Percentiles rank a stretch among this genome's conserved stretches.
Conservation (phyloP, 345 rosid genomes). For the Clausena lansium region DNA sequence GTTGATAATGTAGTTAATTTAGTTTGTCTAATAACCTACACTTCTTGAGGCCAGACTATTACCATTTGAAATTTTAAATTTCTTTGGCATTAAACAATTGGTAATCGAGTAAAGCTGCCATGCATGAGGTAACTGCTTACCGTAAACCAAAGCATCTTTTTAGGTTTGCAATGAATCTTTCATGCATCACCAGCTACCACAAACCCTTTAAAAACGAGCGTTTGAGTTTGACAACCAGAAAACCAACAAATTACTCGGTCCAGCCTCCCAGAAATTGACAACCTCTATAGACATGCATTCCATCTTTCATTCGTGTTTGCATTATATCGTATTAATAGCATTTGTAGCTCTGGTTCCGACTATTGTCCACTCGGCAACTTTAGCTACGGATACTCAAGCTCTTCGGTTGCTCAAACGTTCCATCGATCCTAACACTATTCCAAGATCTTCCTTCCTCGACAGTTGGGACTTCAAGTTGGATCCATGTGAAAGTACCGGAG, state of each 20-base stretch:
- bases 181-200: not conserved
- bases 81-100: not conserved
- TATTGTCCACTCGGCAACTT: slow-evolving; percentile 18
- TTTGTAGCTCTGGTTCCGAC: not conserved
- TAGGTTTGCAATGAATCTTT: not conserved
- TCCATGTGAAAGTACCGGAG: slow-evolving; percentile 45
- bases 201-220: not conserved
- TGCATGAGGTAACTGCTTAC: not conserved
- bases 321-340: not conserved
- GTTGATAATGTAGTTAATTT: too few relatives aligned
- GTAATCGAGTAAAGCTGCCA: not conserved
- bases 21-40: not conserved
- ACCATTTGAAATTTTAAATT: not conserved
- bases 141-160: not conserved
- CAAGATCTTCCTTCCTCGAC: slow-evolving; percentile 37
- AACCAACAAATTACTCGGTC: not conserved
- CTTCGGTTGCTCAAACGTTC: slow-evolving; percentile 35
- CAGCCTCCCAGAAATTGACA: not conserved
- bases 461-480: slow-evolving; percentile 60
- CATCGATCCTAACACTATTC: slow-evolving; percentile 48
- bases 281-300: not conserved
- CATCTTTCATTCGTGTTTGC: not conserved
- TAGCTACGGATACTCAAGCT: slow-evolving; percentile 36
- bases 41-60: not conserved
- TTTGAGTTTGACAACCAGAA: not conserved